A percentile compares a stretch with the other conserved stretches of the same genome.
These are phyloP conservation scores for Leishmania turanica DNA, from an alignment of 208 protist genomes.

Conservation along the genomic window DNA sequence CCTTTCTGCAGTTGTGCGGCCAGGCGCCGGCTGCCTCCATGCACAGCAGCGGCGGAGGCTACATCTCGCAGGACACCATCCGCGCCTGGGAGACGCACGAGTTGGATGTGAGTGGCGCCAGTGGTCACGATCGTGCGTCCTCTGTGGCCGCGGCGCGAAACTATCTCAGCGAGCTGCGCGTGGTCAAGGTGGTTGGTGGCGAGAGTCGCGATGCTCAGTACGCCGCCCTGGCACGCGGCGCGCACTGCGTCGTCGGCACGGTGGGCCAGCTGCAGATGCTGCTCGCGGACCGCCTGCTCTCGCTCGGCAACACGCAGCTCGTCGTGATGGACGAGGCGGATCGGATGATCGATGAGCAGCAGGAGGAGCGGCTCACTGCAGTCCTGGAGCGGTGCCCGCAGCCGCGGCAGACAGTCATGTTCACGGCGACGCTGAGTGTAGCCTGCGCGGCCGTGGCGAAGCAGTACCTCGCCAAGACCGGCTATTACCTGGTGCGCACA, in stretches of 20 bases:
- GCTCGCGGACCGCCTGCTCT: slow-evolving; percentile 67
- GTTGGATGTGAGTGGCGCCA: not conserved
- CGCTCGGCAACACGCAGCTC: slow-evolving; percentile 60
- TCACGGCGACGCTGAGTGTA: slow-evolving; percentile 96
- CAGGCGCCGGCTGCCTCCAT: slow-evolving; percentile 8
- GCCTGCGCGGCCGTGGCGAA: slow-evolving; percentile 60
- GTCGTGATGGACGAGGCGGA: slow-evolving; percentile 98
- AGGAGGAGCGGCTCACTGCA: slow-evolving; percentile 84
- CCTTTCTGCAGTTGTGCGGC: slow-evolving; percentile 25
- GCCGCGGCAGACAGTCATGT: slow-evolving; percentile 94
- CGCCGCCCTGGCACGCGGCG: slow-evolving; percentile 45
- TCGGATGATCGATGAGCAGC: slow-evolving; percentile 94
- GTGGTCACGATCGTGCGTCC: not conserved
- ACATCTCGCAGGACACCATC: not conserved
- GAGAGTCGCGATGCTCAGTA: slow-evolving; percentile 65
- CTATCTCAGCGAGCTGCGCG: slow-evolving; percentile 54
- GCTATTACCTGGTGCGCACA: slow-evolving; percentile 71
- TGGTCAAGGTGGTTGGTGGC: slow-evolving; percentile 80
- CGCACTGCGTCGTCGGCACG: slow-evolving; percentile 87
- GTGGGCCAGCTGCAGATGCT: slow-evolving; percentile 74
- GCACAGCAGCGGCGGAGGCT: not conserved
- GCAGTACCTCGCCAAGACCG: slow-evolving; percentile 61
- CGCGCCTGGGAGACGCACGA: slow-evolving; percentile 20
- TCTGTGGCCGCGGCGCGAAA: slow-evolving; percentile 33
- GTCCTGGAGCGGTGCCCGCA: slow-evolving; percentile 86